Percentiles rank a stretch among this genome's conserved stretches.
Evolutionary conservation across 371 early-diverging fungal genomes (phyloP).

Genomic region (Funneliformis caledonium): DNA sequence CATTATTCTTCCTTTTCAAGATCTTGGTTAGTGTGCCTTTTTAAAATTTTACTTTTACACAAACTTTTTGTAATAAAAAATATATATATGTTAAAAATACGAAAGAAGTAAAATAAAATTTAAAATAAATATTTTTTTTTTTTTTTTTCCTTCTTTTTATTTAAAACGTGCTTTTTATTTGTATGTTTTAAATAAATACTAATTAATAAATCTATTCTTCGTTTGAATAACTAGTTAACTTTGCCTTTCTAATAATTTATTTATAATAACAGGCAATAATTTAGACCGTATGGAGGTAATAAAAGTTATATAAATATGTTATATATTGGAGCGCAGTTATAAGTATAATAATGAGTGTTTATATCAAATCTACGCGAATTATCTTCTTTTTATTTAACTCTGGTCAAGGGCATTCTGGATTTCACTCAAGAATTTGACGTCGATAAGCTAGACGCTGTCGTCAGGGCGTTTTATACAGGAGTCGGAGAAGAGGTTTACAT

Average conservation of each 20-base stretch:
- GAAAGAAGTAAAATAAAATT: neutral
- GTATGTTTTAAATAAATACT: neutral
- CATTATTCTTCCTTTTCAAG: neutral
- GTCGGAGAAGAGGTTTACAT: conserved; percentile 72
- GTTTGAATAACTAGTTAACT: neutral
- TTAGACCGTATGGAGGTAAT: neutral
- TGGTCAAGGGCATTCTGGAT: conserved; percentile 77
- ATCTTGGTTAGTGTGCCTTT: neutral
- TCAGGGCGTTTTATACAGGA: conserved; percentile 74
- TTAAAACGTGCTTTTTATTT: neutral
- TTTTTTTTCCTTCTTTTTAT: neutral
- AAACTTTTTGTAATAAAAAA: neutral
- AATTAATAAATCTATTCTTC: neutral
- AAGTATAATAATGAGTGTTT: neutral
- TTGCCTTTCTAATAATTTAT: neutral
- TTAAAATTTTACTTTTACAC: neutral
- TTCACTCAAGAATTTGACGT: conserved; percentile 90
- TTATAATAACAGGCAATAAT: neutral
- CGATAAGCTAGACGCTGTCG: conserved; percentile 87
- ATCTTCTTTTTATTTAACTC: neutral
- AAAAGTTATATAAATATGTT: too few relatives aligned
- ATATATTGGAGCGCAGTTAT: neutral
- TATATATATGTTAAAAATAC: neutral
- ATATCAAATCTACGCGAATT: conserved; percentile 29
- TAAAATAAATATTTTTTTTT: neutral